Percentiles rank a stretch among this genome's conserved stretches.
Evolutionary conservation across 306 rosid species (phyloP).

Genomic region (Quercus ilex): DNA sequence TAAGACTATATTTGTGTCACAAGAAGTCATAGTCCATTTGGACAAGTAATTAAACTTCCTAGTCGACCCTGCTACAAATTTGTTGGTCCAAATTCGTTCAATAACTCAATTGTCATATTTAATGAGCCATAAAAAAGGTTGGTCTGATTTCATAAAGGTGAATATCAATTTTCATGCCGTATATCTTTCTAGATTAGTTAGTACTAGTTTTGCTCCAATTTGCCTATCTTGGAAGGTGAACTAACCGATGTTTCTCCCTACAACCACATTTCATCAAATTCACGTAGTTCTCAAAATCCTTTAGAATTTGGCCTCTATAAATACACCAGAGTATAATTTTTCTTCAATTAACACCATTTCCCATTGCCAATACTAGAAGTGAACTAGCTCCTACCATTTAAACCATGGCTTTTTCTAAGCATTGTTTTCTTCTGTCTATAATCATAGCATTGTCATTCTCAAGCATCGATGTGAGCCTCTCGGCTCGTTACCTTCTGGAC

Average conservation of each 20-base stretch:
- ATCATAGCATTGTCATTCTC: slow-evolving; percentile 10
- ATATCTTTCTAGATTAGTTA: too few species aligned
- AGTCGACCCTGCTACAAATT: too few species aligned
- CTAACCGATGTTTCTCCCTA: slow-evolving; percentile 1
- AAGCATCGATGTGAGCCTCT: slow-evolving; percentile 19
- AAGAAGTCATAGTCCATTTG: too few species aligned
- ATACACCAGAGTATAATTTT: background rate
- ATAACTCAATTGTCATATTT: too few species aligned
- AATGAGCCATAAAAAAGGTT: too few species aligned
- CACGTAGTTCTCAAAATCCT: background rate
- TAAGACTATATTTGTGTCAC: too few species aligned
- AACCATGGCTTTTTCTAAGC: slow-evolving; percentile 6
- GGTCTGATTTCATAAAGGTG: too few species aligned
- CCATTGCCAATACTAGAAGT: background rate
- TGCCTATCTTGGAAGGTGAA: slow-evolving; percentile 2
- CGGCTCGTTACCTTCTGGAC: slow-evolving; percentile 21
- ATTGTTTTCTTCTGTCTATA: background rate
- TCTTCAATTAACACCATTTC: background rate
- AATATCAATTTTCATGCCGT: too few species aligned
- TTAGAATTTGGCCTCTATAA: background rate
- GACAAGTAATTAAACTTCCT: too few species aligned
- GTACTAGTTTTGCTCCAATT: too few species aligned
- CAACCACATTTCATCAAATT: slow-evolving; percentile 15
- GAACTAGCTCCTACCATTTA: background rate
- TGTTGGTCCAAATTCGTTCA: too few species aligned